These are phyloP conservation scores for Pleurotus platypus DNA, from an alignment of 768 basidiomycete species.

Conservation along the genomic window DNA sequence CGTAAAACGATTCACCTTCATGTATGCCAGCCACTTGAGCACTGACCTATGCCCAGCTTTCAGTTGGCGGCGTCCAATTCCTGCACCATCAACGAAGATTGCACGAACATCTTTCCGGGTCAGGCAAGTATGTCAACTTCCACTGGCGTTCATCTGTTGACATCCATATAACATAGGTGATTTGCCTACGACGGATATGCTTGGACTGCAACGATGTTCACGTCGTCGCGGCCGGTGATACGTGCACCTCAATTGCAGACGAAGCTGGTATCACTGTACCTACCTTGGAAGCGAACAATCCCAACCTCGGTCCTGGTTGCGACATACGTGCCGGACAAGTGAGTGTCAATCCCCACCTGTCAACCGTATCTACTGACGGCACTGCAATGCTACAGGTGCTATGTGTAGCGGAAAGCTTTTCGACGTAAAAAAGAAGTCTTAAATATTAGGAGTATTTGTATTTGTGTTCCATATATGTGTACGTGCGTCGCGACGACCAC, in stretches of 20 bases:
- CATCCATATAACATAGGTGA: constrained; percentile 18
- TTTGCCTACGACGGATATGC: constrained; percentile 55
- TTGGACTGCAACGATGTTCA: constrained; percentile 56
- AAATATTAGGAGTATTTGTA: not conserved
- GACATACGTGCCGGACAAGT: constrained; percentile 60
- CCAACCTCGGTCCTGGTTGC: constrained; percentile 50
- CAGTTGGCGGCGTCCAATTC: constrained; percentile 55
- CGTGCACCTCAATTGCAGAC: constrained; percentile 40
- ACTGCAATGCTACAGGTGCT: not conserved
- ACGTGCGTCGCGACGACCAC: too few species aligned
- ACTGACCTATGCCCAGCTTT: constrained; percentile 29
- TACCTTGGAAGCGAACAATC: constrained; percentile 60
- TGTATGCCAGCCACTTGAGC: not conserved
- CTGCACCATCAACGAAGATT: constrained; percentile 44
- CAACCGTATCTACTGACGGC: too few species aligned
- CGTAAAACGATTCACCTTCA: constrained; percentile 26
- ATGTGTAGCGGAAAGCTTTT: not conserved
- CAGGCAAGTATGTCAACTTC: constrained; percentile 28
- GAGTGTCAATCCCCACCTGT: too few species aligned
- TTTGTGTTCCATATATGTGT: not conserved
- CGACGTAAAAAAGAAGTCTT: not conserved
- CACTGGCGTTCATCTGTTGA: not conserved
- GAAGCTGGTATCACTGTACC: constrained; percentile 37
- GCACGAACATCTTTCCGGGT: constrained; percentile 50
- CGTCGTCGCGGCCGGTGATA: constrained; percentile 43